These are phyloP conservation scores for Candida pseudofarinosa DNA, from an alignment of 805 yeast genomes.

Conservation along the genomic window DNA sequence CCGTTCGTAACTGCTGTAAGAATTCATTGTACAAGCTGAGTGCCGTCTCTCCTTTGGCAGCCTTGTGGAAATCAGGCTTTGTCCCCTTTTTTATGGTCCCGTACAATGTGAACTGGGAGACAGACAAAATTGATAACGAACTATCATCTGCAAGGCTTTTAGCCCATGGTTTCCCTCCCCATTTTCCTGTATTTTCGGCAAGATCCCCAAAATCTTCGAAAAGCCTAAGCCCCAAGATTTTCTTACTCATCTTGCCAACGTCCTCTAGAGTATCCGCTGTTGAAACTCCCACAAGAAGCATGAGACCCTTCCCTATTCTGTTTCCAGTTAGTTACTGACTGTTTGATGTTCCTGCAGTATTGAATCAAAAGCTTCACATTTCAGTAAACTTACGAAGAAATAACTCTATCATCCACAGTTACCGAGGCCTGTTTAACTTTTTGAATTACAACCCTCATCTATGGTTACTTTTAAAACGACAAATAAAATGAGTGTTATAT, in stretches of 20 bases:
- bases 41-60: constrained; percentile 74
- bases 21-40: constrained; percentile 50
- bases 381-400: constrained; percentile 51
- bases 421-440: constrained; percentile 88
- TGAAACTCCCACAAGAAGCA: constrained; percentile 82
- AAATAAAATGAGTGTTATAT: background rate
- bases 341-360: no score
- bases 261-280: constrained; percentile 74
- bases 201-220: constrained; percentile 60
- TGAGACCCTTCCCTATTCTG: constrained; percentile 63
- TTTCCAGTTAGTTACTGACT: background rate
- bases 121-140: constrained; percentile 72
- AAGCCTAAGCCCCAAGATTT: constrained; percentile 59
- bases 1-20: constrained; percentile 40
- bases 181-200: constrained; percentile 26
- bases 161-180: constrained; percentile 74
- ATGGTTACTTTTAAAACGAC: background rate
- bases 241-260: constrained; percentile 62
- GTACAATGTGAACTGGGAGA: constrained; percentile 88
- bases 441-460: constrained; percentile 88
- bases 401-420: constrained; percentile 64
- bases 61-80: constrained; percentile 91
- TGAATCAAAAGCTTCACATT: no score
- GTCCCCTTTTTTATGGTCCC: constrained; percentile 87
- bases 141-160: constrained; percentile 55